Evolutionary conservation across 2,329 filamentous ascomycete species (phyloP).

Genomic region (Zymoseptoria crescenta): DNA sequence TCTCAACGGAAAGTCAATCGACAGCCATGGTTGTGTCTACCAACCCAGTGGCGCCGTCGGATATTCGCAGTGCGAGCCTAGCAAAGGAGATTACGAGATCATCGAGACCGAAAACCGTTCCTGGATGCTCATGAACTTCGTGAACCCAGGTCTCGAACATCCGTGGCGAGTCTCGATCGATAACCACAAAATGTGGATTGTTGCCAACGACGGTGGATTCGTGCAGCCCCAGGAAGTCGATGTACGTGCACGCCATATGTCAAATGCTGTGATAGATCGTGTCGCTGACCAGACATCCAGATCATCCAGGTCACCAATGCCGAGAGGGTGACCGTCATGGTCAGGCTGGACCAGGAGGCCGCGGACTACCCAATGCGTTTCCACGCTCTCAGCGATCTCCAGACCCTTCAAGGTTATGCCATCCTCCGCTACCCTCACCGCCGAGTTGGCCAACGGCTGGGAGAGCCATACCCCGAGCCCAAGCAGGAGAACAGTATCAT

Average conservation of each 20-base stretch:
- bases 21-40: conserved; percentile 10
- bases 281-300: neutral
- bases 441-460: conserved; percentile 6
- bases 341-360: conserved; percentile 11
- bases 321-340: conserved; percentile 12
- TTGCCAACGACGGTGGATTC: conserved; percentile 16
- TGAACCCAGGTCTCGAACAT: conserved; percentile 12
- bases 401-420: conserved; percentile 14
- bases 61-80: conserved; percentile 10
- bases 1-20: conserved; percentile 9
- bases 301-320: conserved; percentile 8
- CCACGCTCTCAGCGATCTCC: conserved; percentile 11
- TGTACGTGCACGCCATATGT: conserved; percentile 1
- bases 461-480: conserved; percentile 11
- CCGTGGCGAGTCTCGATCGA: conserved; percentile 15
- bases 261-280: neutral
- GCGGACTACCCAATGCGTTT: conserved; percentile 14
- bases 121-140: conserved; percentile 15
- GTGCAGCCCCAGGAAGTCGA: conserved; percentile 13
- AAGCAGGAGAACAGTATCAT: conserved; percentile 5
- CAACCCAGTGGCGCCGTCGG: conserved; percentile 11
- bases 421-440: conserved; percentile 13
- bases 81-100: conserved; percentile 10
- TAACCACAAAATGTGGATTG: conserved; percentile 15
- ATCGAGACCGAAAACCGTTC: conserved; percentile 12